These are phyloP conservation scores for Solanum sejunctum DNA, from an alignment of 257 asterid genomes.

Conservation along the genomic window DNA sequence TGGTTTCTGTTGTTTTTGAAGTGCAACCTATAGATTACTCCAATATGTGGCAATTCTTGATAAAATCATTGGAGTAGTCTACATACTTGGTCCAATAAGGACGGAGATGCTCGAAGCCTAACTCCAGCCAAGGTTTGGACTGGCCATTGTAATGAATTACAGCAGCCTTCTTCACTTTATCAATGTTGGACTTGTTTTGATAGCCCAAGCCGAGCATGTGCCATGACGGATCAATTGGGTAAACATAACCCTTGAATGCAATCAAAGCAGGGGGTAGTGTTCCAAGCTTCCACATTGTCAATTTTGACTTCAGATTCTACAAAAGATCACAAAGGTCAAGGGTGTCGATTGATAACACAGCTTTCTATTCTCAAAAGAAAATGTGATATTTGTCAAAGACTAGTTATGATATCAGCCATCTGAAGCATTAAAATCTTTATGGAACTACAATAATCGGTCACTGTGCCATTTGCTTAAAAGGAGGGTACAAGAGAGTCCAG, in stretches of 20 bases:
- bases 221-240: constrained; percentile 89
- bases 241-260: constrained; percentile 81
- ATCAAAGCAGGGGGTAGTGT: constrained; percentile 97
- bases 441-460: background rate
- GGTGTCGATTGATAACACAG: background rate
- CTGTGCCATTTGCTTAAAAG: background rate
- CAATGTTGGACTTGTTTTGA: constrained; percentile 67
- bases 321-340: background rate
- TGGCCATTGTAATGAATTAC: constrained; percentile 98
- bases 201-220: constrained; percentile 99
- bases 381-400: background rate
- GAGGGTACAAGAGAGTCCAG: background rate
- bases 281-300: constrained; percentile 94
- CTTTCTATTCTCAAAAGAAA: background rate
- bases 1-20: background rate
- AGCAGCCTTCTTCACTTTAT: constrained; percentile 68
- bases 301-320: constrained; percentile 92
- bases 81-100: constrained; percentile 96
- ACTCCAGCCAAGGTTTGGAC: constrained; percentile 94
- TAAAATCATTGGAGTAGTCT: constrained; percentile 79
- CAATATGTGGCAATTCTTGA: constrained; percentile 85
- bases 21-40: constrained; percentile 30
- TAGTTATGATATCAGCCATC: background rate
- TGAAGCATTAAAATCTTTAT: background rate
- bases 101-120: constrained; percentile 95